These are phyloP conservation scores for Picocystis salinarum DNA, from an alignment of 139 green algal genomes.

Conservation along the genomic window DNA sequence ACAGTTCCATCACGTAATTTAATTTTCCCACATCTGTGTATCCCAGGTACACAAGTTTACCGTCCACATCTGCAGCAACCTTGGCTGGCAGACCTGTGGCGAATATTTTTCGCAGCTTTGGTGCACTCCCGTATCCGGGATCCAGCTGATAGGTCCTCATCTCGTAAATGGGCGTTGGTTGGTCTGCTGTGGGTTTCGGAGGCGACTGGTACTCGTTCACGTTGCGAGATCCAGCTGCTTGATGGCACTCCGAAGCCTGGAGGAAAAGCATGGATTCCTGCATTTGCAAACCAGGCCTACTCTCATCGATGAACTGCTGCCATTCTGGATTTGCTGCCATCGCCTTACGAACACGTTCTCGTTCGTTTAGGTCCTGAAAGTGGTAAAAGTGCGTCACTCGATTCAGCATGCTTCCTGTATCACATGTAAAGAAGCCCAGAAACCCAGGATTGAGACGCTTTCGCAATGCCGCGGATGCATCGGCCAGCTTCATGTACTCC, in stretches of 20 bases:
- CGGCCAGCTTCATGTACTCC: slow-evolving; percentile 8
- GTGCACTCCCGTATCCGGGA: slow-evolving; percentile 45
- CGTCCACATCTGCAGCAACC: slow-evolving; percentile 31
- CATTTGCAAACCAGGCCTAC: background rate
- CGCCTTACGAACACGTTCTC: slow-evolving; percentile 3
- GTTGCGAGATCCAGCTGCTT: background rate
- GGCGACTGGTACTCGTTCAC: background rate
- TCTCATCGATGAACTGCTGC: background rate
- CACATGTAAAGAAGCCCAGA: slow-evolving; percentile 4
- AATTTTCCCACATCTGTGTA: slow-evolving; percentile 40
- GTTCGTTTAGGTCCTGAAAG: slow-evolving; percentile 7
- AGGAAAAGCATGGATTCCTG: slow-evolving; percentile 3
- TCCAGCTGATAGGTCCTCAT: slow-evolving; percentile 51
- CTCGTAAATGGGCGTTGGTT: slow-evolving; percentile 31
- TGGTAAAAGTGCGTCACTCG: slow-evolving; percentile 9
- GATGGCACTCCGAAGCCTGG: background rate
- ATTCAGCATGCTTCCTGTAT: slow-evolving; percentile 7
- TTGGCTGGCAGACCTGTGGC: slow-evolving; percentile 43
- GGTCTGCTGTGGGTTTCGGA: background rate
- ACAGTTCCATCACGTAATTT: slow-evolving; percentile 53
- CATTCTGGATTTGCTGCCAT: background rate
- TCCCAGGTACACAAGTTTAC: slow-evolving; percentile 39
- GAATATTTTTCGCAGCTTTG: slow-evolving; percentile 38
- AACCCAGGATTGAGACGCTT: slow-evolving; percentile 7
- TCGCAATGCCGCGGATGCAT: slow-evolving; percentile 1